A percentile compares a stretch with the other conserved stretches of the same genome.
Conservation (phyloP, 2,329 filamentous ascomycete species). For the Colletotrichum sojae region DNA sequence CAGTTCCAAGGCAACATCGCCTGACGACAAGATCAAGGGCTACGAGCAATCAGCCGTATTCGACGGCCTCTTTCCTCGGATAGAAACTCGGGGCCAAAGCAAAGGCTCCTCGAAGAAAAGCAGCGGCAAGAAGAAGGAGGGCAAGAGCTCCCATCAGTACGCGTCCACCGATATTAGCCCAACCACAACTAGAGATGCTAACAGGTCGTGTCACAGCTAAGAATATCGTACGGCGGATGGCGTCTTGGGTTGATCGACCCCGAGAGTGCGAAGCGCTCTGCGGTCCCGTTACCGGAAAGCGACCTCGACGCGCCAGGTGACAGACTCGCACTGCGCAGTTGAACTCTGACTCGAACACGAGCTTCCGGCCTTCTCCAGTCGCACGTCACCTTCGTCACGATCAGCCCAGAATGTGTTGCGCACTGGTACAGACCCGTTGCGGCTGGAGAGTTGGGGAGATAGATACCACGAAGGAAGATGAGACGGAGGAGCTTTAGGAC, state of each 20-base stretch:
- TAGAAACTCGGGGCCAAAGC: slow-evolving; percentile 45
- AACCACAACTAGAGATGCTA: neutral
- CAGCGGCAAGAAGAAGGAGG: slow-evolving; percentile 34
- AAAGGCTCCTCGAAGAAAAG: slow-evolving; percentile 37
- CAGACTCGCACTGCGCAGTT: neutral
- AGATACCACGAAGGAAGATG: neutral
- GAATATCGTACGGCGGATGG: no score
- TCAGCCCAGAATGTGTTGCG: neutral
- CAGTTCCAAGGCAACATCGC: slow-evolving; percentile 39
- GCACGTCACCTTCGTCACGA: neutral
- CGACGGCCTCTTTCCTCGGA: slow-evolving; percentile 44
- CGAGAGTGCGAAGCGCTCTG: neutral
- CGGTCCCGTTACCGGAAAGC: neutral
- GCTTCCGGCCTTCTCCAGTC: neutral
- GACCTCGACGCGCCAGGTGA: neutral
- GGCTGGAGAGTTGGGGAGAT: neutral
- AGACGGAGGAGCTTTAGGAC: neutral
- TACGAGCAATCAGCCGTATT: slow-evolving; percentile 36
- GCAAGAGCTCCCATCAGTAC: slow-evolving; percentile 29
- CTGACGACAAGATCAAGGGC: slow-evolving; percentile 36
- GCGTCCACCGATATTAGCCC: neutral
- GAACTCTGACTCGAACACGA: neutral
- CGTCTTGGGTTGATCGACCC: neutral
- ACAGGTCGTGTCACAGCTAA: slow-evolving; percentile 20
- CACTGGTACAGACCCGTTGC: neutral